phyloP scores from a whole-genome alignment of 495 filamentous ascomycete species.

The Podospora tetraspora region DNA sequence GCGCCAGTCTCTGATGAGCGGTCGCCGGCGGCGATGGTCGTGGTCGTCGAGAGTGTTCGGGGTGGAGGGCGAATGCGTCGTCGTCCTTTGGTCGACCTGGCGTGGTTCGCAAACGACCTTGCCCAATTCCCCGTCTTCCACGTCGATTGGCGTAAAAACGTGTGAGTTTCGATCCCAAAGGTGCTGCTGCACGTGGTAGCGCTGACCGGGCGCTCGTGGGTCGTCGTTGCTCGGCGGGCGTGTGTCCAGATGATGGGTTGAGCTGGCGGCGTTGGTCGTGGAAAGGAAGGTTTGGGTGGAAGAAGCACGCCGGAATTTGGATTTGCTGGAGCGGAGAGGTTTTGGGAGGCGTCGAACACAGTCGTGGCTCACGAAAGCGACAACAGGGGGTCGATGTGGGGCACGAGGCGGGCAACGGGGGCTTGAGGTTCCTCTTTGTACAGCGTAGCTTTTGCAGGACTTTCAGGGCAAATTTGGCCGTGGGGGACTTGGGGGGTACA shows the following conservation, averaged over 20 bases:
- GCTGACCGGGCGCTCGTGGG: background rate
- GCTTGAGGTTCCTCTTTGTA: background rate
- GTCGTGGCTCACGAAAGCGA: background rate
- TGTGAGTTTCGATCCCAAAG: background rate
- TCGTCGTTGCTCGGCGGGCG: background rate
- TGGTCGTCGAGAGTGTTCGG: background rate
- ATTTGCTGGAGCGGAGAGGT: slow-evolving; percentile 25
- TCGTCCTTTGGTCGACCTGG: background rate
- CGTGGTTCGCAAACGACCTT: slow-evolving; percentile 12
- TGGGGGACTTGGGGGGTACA: background rate
- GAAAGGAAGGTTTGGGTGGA: slow-evolving; percentile 16
- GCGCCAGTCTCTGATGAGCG: slow-evolving; percentile 25
- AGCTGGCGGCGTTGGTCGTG: slow-evolving; percentile 1
- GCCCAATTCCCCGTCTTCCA: background rate
- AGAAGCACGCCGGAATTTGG: slow-evolving; percentile 30
- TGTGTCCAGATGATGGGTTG: background rate
- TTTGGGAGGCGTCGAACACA: slow-evolving; percentile 14
- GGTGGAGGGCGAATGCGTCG: background rate
- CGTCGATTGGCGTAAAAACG: background rate
- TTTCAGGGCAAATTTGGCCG: background rate
- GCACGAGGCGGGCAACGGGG: background rate
- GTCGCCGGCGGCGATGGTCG: slow-evolving; percentile 4
- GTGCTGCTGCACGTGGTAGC: background rate
- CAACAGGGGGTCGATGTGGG: background rate
- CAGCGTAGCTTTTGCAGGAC: background rate